Evolutionary conservation across 1,284 basidiomycete genomes (phyloP), one percentile per base, ranked within the genome.

Genomic region (Trametes sp.): DNA sequence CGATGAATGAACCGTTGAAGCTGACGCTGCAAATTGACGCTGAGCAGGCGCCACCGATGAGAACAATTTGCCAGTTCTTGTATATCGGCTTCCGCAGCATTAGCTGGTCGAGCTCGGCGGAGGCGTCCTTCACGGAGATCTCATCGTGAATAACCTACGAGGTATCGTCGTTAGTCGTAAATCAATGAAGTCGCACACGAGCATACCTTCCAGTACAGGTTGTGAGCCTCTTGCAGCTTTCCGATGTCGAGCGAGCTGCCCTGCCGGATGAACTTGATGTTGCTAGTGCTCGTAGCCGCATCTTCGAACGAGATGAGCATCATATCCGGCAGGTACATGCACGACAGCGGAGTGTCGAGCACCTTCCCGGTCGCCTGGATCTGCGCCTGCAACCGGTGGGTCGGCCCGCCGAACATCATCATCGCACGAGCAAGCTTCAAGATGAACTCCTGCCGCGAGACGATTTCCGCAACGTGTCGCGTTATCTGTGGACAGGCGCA

Each of bases 371-470:
- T 95, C 28, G 91, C 88, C 75, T 92, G 89, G 68, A 97, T 90
- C 75, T 96, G 95, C 7, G 93, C 86, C 73, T 92, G 93, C 49
- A 97, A 84, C 50, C 95, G 88, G 76, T 97, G 94, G 2, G 90
- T 88, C n/a, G 95, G 95, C 2, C 90, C 93, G 42, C 94, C 94
- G 69, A 96, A 97, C 94, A 96, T 96, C 94, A 97, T 96, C 81
- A 98, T 86, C 9, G 94, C 89, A 49, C 95, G 86, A 19, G 92
- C 86, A 42, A 97, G 85, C 80, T 97, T 97, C 74, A 96, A 80
- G 62, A 98, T 83, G 78, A 97, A 97, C 68, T 96, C 92, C 75
- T 97, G 94, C 21, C 96, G 85, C 70, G 90, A 87, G 51, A 96
- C 82, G 67, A 96, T 91, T 61, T 92, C 89, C 2, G 94, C 94